A percentile compares a stretch with the other conserved stretches of the same genome.
Conservation (phyloP, 2,329 filamentous ascomycete genomes). For the Helotiales sp. region DNA sequence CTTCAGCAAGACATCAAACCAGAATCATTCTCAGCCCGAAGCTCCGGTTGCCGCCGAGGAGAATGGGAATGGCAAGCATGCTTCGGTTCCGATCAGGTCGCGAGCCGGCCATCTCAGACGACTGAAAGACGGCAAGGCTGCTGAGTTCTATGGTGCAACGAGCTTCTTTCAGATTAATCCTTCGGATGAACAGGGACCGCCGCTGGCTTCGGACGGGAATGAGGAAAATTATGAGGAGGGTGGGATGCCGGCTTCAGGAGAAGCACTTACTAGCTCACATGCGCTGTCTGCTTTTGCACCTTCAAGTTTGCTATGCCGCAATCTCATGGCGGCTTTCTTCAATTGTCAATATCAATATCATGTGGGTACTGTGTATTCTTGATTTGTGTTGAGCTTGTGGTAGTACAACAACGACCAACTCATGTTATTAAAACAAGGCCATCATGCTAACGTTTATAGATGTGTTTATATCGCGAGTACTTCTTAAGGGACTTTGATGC, state of each 20-base stretch:
- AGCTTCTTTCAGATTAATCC: conserved; percentile 44
- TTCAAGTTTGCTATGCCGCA: conserved; percentile 45
- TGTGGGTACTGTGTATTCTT: not conserved
- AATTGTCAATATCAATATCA: conserved; percentile 48
- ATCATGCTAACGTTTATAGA: conserved; percentile 23
- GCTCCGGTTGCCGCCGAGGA: conserved; percentile 14
- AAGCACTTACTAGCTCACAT: not conserved
- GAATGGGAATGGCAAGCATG: not conserved
- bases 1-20: conserved; percentile 31
- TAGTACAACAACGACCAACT: not conserved
- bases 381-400: not conserved
- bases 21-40: conserved; percentile 11
- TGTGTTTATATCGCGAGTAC: conserved; percentile 51
- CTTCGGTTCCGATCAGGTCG: conserved; percentile 30
- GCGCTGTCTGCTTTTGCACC: conserved; percentile 38
- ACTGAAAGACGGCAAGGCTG: conserved; percentile 39
- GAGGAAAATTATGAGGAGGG: not conserved
- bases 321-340: conserved; percentile 50
- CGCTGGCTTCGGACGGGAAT: not conserved
- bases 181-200: conserved; percentile 17
- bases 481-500: conserved; percentile 51
- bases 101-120: conserved; percentile 41
- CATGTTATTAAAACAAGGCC: not conserved
- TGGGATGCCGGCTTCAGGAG: not conserved
- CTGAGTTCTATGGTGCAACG: conserved; percentile 50